These are phyloP conservation scores for Rutstroemia sp. DNA, from an alignment of 2,329 filamentous ascomycete genomes.

Conservation along the genomic window DNA sequence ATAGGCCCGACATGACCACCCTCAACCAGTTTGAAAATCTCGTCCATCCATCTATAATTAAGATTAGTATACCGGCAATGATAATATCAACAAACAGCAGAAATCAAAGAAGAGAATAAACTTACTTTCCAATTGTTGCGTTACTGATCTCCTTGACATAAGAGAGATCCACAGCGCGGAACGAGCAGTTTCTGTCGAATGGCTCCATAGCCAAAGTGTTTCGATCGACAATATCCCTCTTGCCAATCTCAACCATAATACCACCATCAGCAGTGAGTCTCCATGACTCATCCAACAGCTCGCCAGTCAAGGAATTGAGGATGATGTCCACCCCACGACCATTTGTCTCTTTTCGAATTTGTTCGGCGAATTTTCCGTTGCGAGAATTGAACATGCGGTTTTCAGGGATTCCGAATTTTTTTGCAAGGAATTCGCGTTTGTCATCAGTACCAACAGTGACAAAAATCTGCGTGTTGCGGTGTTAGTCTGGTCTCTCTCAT, in stretches of 20 bases:
- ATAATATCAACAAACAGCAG: neutral
- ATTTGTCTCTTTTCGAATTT: neutral
- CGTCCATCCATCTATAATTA: neutral
- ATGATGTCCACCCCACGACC: conserved; percentile 24
- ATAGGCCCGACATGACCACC: conserved; percentile 14
- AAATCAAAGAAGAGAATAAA: neutral
- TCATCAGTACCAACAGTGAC: conserved; percentile 14
- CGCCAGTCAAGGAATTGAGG: conserved; percentile 24
- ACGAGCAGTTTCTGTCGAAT: conserved; percentile 16
- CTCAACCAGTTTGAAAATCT: neutral
- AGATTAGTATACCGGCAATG: neutral
- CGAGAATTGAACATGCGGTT: neutral
- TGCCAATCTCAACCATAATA: conserved; percentile 18
- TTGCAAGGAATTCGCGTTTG: neutral
- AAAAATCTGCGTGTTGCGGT: conserved; percentile 29
- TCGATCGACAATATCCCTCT: conserved; percentile 14
- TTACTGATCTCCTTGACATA: neutral
- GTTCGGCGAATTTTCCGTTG: neutral
- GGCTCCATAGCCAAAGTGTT: conserved; percentile 14
- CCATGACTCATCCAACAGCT: conserved; percentile 27
- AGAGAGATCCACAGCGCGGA: conserved; percentile 16
- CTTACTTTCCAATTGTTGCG: neutral
- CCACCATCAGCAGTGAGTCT: conserved; percentile 30
- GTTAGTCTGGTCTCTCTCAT: too few relatives aligned
- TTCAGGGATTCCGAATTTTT: neutral